Conservation (phyloP, 1,139 yeast species). For the Ogataea hybrid region DNA sequence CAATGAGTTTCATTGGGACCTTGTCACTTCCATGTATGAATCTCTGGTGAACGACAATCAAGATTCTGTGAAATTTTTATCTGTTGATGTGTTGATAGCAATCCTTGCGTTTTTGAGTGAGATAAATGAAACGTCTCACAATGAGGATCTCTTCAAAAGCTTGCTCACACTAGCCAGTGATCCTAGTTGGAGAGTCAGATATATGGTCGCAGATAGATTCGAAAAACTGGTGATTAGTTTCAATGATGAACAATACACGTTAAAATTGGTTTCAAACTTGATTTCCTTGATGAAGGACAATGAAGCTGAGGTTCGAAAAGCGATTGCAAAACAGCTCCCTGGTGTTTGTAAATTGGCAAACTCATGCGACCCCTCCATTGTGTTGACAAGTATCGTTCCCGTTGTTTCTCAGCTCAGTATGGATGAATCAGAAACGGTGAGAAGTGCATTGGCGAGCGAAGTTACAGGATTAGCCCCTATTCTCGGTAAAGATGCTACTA, state of each 20-base stretch:
- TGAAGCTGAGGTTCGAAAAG: slow-evolving; percentile 96
- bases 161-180: slow-evolving; percentile 74
- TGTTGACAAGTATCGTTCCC: slow-evolving; percentile 75
- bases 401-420: slow-evolving; percentile 79
- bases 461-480: slow-evolving; percentile 86
- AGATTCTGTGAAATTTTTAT: slow-evolving; percentile 89
- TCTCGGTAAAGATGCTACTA: slow-evolving; percentile 81
- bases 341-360: slow-evolving; percentile 62
- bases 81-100: slow-evolving; percentile 82
- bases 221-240: slow-evolving; percentile 71
- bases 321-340: slow-evolving; percentile 89
- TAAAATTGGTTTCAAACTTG: slow-evolving; percentile 66
- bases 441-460: slow-evolving; percentile 88
- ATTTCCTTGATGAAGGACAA: slow-evolving; percentile 80
- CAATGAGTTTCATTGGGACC: slow-evolving; percentile 54
- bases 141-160: slow-evolving; percentile 57
- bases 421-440: slow-evolving; percentile 90
- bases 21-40: slow-evolving; percentile 79
- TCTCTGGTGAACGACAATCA: slow-evolving; percentile 81
- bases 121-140: slow-evolving; percentile 53
- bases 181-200: slow-evolving; percentile 97
- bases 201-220: slow-evolving; percentile 94
- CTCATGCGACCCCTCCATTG: slow-evolving; percentile 47
- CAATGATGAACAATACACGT: slow-evolving; percentile 49
- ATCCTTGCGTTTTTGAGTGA: slow-evolving; percentile 63